Evolutionary conservation across 2,329 filamentous ascomycete genomes (phyloP).

Genomic region (Arthrobotrys sinensis): DNA sequence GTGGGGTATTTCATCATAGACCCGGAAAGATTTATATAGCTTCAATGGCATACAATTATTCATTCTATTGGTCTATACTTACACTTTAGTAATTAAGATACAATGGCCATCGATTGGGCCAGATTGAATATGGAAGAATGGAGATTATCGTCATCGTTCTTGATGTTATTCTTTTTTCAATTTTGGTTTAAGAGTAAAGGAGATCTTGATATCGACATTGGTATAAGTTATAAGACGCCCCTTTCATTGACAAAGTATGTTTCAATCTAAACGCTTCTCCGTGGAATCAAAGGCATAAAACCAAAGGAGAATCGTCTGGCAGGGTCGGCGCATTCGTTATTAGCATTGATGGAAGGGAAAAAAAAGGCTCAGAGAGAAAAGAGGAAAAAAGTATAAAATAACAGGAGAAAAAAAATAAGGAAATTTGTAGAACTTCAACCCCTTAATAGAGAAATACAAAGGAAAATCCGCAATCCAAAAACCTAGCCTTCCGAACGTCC

Average conservation of each 20-base stretch:
- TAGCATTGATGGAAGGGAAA: conserved; percentile 23
- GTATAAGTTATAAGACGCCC: conserved; percentile 12
- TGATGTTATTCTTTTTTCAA: background rate
- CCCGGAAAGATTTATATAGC: background rate
- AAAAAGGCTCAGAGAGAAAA: background rate
- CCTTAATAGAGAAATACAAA: conserved; percentile 15
- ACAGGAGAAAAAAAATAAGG: conserved; percentile 4
- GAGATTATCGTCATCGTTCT: background rate
- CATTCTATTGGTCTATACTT: too few species aligned
- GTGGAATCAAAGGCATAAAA: conserved; percentile 17
- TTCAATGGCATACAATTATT: too few species aligned
- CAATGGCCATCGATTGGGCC: background rate
- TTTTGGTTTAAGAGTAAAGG: background rate
- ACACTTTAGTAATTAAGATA: background rate
- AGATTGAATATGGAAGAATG: background rate
- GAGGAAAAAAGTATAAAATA: conserved; percentile 7
- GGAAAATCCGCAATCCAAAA: conserved; percentile 28
- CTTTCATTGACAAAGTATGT: conserved; percentile 9
- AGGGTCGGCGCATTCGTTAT: conserved; percentile 46
- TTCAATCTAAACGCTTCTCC: conserved; percentile 33
- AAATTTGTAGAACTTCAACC: conserved; percentile 9
- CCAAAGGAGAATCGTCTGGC: conserved; percentile 46
- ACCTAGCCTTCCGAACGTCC: conserved; percentile 35
- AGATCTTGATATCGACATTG: conserved; percentile 19
- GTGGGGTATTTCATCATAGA: conserved; percentile 14